Conservation (phyloP, 495 filamentous ascomycete species). For the Penicillium pancosmium region DNA sequence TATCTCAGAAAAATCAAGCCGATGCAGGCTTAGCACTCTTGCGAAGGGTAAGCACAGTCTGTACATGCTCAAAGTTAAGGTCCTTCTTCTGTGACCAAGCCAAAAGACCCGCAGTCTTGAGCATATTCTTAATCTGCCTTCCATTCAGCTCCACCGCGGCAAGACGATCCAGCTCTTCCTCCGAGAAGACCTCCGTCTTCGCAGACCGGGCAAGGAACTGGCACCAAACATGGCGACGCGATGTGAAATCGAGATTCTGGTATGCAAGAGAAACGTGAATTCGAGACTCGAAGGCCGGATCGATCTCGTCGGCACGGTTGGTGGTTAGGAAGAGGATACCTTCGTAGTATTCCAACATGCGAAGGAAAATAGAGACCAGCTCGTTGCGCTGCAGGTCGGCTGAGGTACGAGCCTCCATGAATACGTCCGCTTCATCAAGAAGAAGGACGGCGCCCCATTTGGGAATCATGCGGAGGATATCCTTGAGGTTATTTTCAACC, state of each 20-base stretch:
- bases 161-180: slow-evolving; percentile 35
- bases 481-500: slow-evolving; percentile 53
- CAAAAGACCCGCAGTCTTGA: slow-evolving; percentile 45
- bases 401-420: slow-evolving; percentile 41
- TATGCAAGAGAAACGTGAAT: slow-evolving; percentile 55
- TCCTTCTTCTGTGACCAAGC: slow-evolving; percentile 25
- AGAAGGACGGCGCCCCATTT: slow-evolving; percentile 52
- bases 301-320: slow-evolving; percentile 53
- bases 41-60: slow-evolving; percentile 22
- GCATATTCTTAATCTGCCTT: slow-evolving; percentile 54
- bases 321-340: slow-evolving; percentile 66
- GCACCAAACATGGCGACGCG: slow-evolving; percentile 32
- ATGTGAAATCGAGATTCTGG: slow-evolving; percentile 37
- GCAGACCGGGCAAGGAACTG: slow-evolving; percentile 30
- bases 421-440: slow-evolving; percentile 52
- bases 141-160: slow-evolving; percentile 30
- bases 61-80: slow-evolving; percentile 18
- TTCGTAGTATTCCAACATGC: slow-evolving; percentile 57
- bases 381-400: slow-evolving; percentile 42
- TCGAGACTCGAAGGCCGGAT: slow-evolving; percentile 53
- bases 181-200: slow-evolving; percentile 20
- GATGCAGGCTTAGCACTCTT: slow-evolving; percentile 5
- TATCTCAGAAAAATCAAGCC: not conserved
- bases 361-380: slow-evolving; percentile 53
- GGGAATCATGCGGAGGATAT: slow-evolving; percentile 50